These are phyloP conservation scores for Suhomyces atakaporum DNA, from an alignment of 1,139 yeast genomes.

Conservation along the genomic window DNA sequence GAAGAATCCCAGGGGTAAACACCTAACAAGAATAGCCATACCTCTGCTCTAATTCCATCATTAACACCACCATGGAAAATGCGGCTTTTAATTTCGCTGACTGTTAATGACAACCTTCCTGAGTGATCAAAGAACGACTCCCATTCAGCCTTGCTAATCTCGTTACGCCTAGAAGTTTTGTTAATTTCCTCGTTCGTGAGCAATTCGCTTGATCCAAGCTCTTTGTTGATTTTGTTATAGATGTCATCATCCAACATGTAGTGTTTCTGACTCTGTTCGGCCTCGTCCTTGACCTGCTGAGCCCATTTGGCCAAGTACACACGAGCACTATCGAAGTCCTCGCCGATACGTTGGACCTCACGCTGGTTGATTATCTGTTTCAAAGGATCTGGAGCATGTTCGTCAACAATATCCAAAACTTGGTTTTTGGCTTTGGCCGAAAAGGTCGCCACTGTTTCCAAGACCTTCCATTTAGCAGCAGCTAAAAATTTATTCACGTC, in stretches of 20 bases:
- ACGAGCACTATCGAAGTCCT: conserved; percentile 90
- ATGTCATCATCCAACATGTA: conserved; percentile 64
- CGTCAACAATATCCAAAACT: conserved; percentile 59
- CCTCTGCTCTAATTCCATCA: conserved; percentile 60
- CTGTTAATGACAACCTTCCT: conserved; percentile 74
- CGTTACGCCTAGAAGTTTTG: conserved; percentile 64
- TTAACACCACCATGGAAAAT: conserved; percentile 90
- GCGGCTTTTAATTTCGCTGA: conserved; percentile 72
- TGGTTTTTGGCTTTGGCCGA: conserved; percentile 69
- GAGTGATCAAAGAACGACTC: conserved; percentile 72
- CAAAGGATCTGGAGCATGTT: conserved; percentile 66
- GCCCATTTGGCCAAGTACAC: conserved; percentile 98
- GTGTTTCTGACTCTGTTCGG: conserved; percentile 67
- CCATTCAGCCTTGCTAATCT: conserved; percentile 78
- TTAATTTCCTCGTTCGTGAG: conserved; percentile 61
- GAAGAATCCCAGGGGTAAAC: conserved; percentile 92
- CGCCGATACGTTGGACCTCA: conserved; percentile 77
- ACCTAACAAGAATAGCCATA: conserved; percentile 83
- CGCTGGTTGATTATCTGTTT: conserved; percentile 69
- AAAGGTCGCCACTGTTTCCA: conserved; percentile 82
- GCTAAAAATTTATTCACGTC: conserved; percentile 54
- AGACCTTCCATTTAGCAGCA: conserved; percentile 80
- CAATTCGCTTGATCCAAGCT: conserved; percentile 65
- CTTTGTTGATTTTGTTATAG: conserved; percentile 60
- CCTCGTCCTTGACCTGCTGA: conserved; percentile 88